Evolutionary conservation across 495 filamentous ascomycete genomes (phyloP).

Genomic region (Penicillium cosmopolitanum): DNA sequence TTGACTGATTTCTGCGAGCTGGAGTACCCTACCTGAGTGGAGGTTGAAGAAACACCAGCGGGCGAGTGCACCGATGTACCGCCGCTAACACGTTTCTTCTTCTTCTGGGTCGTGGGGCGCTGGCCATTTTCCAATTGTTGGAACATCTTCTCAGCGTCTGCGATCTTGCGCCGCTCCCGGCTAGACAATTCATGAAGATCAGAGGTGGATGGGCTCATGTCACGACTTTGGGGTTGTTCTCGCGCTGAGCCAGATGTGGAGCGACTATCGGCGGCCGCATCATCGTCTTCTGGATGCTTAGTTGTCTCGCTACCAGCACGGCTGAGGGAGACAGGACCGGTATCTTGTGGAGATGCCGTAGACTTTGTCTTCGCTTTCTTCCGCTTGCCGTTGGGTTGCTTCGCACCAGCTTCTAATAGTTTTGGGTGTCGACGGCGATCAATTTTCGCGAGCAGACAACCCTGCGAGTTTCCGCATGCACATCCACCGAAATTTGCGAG

Average conservation of each 20-base stretch:
- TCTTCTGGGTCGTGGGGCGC: constrained; percentile 33
- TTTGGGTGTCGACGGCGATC: constrained; percentile 65
- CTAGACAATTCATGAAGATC: constrained; percentile 67
- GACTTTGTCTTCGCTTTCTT: constrained; percentile 64
- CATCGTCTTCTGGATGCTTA: constrained; percentile 53
- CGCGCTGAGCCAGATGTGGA: constrained; percentile 75
- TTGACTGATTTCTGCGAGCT: constrained; percentile 19
- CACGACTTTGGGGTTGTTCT: constrained; percentile 78
- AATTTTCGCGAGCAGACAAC: constrained; percentile 74
- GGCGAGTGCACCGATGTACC: constrained; percentile 43
- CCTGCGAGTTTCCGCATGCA: constrained; percentile 68
- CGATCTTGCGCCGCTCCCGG: constrained; percentile 85
- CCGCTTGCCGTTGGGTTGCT: constrained; percentile 49
- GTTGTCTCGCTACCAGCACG: constrained; percentile 76
- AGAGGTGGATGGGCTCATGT: constrained; percentile 66
- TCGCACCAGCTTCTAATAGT: constrained; percentile 36
- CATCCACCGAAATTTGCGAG: constrained; percentile 88
- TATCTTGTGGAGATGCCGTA: constrained; percentile 67
- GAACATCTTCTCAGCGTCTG: constrained; percentile 77
- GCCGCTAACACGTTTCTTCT: constrained; percentile 53
- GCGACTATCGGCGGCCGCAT: constrained; percentile 53
- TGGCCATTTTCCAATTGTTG: constrained; percentile 61
- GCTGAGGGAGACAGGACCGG: constrained; percentile 72
- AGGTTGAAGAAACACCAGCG: constrained; percentile 25
- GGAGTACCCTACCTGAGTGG: constrained; percentile 28